Evolutionary conservation across 2,329 filamentous ascomycete species (phyloP).

Genomic region (Shiraia bambusicola): DNA sequence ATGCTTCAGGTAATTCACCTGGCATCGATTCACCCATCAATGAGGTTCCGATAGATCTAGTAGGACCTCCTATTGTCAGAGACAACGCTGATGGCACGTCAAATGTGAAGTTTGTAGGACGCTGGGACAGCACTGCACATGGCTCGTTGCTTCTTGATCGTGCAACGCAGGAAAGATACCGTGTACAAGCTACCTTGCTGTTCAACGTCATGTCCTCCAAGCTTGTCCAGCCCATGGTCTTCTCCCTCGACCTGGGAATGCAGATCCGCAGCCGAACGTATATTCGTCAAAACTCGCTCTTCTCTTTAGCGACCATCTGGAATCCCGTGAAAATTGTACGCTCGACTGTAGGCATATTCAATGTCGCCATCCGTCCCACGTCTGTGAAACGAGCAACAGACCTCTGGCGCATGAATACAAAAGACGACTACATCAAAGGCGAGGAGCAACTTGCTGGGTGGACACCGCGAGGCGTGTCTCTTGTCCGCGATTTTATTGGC

Average conservation of each 20-base stretch:
- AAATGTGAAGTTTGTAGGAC: conserved; percentile 80
- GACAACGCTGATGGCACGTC: conserved; percentile 88
- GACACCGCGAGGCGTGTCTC: conserved; percentile 84
- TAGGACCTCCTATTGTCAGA: conserved; percentile 75
- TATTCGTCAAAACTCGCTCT: conserved; percentile 82
- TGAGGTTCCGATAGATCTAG: conserved; percentile 75
- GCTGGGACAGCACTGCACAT: conserved; percentile 96
- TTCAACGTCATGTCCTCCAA: conserved; percentile 86
- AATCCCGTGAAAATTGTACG: conserved; percentile 82
- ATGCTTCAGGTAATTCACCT: conserved; percentile 80
- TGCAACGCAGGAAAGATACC: conserved; percentile 87
- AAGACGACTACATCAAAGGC: conserved; percentile 93
- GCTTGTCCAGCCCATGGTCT: conserved; percentile 84
- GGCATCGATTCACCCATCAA: conserved; percentile 71
- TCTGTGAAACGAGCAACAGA: conserved; percentile 91
- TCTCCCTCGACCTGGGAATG: conserved; percentile 75
- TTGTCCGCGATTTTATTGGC: conserved; percentile 84
- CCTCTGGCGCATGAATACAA: conserved; percentile 93
- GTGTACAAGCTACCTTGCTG: conserved; percentile 80
- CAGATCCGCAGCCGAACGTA: conserved; percentile 84
- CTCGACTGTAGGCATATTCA: conserved; percentile 84
- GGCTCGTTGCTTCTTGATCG: conserved; percentile 91
- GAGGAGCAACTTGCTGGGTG: conserved; percentile 84
- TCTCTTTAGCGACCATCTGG: conserved; percentile 79
- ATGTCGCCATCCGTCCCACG: conserved; percentile 79